phyloP scores from a whole-genome alignment of 2,329 filamentous ascomycete genomes.

The Ramichloridium luteum region DNA sequence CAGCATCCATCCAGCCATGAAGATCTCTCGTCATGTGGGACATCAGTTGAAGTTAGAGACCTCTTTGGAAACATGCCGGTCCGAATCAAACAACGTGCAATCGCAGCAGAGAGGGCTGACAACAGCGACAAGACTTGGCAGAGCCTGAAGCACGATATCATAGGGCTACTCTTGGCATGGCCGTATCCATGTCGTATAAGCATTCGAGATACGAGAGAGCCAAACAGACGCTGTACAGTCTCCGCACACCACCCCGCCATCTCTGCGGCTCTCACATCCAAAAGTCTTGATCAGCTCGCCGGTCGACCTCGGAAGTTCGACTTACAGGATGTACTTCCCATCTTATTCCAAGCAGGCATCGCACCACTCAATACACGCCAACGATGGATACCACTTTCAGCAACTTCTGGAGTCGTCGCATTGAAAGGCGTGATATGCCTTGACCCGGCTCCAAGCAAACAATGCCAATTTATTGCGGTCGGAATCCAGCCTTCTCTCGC shows the following conservation, averaged over 20 bases:
- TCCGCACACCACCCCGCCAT: constrained; percentile 11
- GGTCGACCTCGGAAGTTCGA: constrained; percentile 13
- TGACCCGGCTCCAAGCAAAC: constrained; percentile 56
- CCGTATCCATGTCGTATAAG: constrained; percentile 43
- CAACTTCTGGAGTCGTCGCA: constrained; percentile 47
- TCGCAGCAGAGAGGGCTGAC: constrained; percentile 37
- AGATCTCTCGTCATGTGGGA: constrained; percentile 56
- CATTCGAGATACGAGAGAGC: constrained; percentile 41
- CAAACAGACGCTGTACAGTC: constrained; percentile 9
- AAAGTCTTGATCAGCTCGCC: constrained; percentile 16
- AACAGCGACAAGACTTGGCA: constrained; percentile 55
- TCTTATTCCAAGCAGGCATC: constrained; percentile 56
- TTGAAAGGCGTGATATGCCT: constrained; percentile 62
- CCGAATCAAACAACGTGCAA: constrained; percentile 64
- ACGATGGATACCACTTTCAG: constrained; percentile 60
- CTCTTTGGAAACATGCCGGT: constrained; percentile 88
- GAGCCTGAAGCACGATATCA: constrained; percentile 44
- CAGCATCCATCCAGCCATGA: too few relatives aligned
- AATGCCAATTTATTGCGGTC: constrained; percentile 69
- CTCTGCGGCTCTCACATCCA: constrained; percentile 16
- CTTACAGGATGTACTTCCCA: constrained; percentile 29
- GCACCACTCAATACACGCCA: constrained; percentile 40
- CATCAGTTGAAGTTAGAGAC: constrained; percentile 61
- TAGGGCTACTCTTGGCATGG: constrained; percentile 61
- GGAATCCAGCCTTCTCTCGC: constrained; percentile 55